These are phyloP conservation scores for Skeletonema tropicum DNA, from an alignment of 108 stramenopile species.

Conservation along the genomic window DNA sequence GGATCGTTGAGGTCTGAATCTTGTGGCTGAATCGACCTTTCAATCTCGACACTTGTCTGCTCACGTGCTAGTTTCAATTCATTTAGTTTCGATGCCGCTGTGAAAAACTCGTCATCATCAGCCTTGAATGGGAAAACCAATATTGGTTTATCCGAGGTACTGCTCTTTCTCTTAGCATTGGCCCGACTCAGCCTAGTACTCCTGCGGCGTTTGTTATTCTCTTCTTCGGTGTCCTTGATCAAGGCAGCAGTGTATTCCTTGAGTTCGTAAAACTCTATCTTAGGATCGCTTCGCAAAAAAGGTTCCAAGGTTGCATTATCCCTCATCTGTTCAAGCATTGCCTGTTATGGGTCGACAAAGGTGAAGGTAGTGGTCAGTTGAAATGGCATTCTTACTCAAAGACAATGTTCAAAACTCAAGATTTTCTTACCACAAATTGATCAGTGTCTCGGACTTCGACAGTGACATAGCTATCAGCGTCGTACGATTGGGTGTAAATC, in stretches of 20 bases:
- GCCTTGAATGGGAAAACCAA: constrained; percentile 76
- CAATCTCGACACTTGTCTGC: neutral
- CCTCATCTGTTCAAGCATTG: constrained; percentile 17
- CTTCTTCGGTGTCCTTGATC: constrained; percentile 27
- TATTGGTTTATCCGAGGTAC: constrained; percentile 43
- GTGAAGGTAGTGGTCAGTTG: no score
- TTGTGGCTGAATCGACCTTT: constrained; percentile 9
- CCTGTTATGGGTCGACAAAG: neutral
- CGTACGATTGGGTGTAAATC: constrained; percentile 34
- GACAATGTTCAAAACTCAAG: neutral
- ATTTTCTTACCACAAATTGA: constrained; percentile 34
- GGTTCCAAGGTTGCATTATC: neutral
- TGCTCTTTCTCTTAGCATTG: constrained; percentile 16
- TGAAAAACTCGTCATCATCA: constrained; percentile 47
- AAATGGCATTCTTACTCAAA: no score
- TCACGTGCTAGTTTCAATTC: constrained; percentile 24
- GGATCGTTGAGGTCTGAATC: constrained; percentile 31
- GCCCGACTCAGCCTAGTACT: constrained; percentile 24
- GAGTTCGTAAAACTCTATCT: constrained; percentile 4
- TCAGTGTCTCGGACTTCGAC: constrained; percentile 51
- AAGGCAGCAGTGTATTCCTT: constrained; percentile 36
- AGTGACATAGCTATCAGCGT: constrained; percentile 48
- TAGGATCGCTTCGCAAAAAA: neutral
- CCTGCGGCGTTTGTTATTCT: constrained; percentile 25
- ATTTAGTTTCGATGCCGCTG: constrained; percentile 40